Percentiles rank a stretch among this genome's conserved stretches.
Evolutionary conservation across 768 basidiomycete species (phyloP).

Genomic region (Tricholoma matsutake): DNA sequence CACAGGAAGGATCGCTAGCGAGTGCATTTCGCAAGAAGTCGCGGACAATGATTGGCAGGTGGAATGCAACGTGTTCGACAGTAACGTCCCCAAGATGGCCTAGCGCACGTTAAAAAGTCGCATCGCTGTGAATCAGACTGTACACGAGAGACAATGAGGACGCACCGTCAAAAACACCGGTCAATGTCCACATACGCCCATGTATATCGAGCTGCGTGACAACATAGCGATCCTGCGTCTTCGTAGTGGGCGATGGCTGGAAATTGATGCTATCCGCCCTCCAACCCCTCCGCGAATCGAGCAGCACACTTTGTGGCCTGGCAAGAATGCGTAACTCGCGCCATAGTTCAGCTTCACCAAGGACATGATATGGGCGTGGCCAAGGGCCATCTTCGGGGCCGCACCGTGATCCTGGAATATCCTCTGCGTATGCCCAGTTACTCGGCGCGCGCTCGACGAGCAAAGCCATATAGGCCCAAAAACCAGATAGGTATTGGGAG

Average conservation of each 20-base stretch:
- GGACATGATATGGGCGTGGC: constrained; percentile 55
- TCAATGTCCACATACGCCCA: constrained; percentile 60
- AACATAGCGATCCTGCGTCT: constrained; percentile 64
- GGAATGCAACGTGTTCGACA: constrained; percentile 64
- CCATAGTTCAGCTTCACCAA: constrained; percentile 53
- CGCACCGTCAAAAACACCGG: constrained; percentile 70
- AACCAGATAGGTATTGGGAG: constrained; percentile 10
- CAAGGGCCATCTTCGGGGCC: constrained; percentile 64
- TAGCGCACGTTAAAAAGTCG: constrained; percentile 21
- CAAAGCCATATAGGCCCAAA: constrained; percentile 32
- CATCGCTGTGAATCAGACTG: not conserved
- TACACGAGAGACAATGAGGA: constrained; percentile 1
- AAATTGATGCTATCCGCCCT: constrained; percentile 64
- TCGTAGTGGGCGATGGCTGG: constrained; percentile 52
- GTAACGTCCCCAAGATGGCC: constrained; percentile 71
- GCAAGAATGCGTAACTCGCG: constrained; percentile 47
- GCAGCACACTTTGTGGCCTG: constrained; percentile 44
- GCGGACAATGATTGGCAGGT: constrained; percentile 64
- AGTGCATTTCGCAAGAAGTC: constrained; percentile 51
- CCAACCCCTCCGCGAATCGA: constrained; percentile 32
- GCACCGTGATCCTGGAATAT: constrained; percentile 60
- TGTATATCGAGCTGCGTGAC: constrained; percentile 53
- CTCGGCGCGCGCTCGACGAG: constrained; percentile 35
- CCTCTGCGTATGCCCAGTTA: constrained; percentile 52
- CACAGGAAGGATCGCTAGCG: constrained; percentile 34